Evolutionary conservation across 768 basidiomycete species (phyloP), one percentile per base, ranked within the genome.

Genomic region (Hericium erinaceus): DNA sequence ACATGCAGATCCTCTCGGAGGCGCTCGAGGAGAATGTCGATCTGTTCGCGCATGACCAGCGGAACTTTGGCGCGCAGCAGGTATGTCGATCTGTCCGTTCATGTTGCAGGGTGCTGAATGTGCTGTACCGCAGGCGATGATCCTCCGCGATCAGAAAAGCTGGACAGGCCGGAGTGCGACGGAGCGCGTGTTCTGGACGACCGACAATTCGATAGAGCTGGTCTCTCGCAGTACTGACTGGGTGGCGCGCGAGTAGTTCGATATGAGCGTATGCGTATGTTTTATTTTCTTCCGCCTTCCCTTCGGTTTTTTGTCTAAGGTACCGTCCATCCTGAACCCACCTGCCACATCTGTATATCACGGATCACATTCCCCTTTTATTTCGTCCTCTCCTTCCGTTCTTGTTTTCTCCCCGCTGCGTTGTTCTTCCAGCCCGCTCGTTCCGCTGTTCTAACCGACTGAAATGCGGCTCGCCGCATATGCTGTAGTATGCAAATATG

Each of bases 1-100:
- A 98, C 73, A 77, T 98, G 67, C 92, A 95, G 68, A 67, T 85
- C 9, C 73, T 98, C 57, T 79, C 84, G 1, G 95, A 97, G 67
- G 94, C 92, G 13, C 72, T 97, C 60, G 91, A 93, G 53, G 90
- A 97, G 66, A 91, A 94, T 64, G 84, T 90, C 9, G 92, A 93
- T 58, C 66, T 90, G 70, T 99, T 99, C 73, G 93, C 90, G 37
- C 85, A 90, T 67, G 92, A 95, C 70, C 89, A 94, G 67, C 80
- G 95, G 57, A 97, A 97, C 71, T 94, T 93, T 70, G 94, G 92
- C 56, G 95, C 97, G 57, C 97, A 99, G 69, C 97, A 97, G 84
- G 92, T 92, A 61, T 57, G 76, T 71, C 10, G 26, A 24, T 51
- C 2, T n/a, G 49, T 51, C 8, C 55, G 28, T 55, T 50, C 37